Base-by-base conservation (phyloP, 345 rosid genomes). In the Pugionium dolabratum region DNA sequence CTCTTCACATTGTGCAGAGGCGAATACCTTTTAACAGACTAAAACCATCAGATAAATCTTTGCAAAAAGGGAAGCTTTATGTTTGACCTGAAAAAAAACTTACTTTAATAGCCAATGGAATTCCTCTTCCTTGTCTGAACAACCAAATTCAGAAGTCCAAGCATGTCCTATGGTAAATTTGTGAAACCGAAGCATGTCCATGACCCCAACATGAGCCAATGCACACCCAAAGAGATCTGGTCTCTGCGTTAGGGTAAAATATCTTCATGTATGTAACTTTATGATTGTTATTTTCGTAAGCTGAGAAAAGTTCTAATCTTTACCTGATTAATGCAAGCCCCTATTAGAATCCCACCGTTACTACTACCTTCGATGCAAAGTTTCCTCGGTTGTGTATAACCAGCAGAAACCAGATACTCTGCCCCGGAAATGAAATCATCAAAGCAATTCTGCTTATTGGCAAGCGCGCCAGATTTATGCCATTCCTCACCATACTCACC, bases 201-300 rank as follows among this genome's bases (percentile, higher is more conserved):
- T 94, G 33, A 94, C 99, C 41, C 99, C 99, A 31, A 94, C 99
- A 75, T 88, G 95, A 63, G 97, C 96, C 84, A 94, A 75, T 49
- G 96, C 99, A 76, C 99, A 94, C 25, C 99, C 97, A 57, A 88
- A 94, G 46, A 94, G 96, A 63, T 94, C 99, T 7, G 97, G 99
- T 79, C 96, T 87, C 99, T 93, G 85, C 62, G 50, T 51, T 32
- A 2, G 18, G 39, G 36, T 9, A 40, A 63, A 40, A 1, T 4
- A 39, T 5, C 6, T 58, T 45, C 50, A 67, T 47, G 25, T 53
- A 67, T 47, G 25, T 50, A 35, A 49, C 50, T 52, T 28, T 62
- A 9, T 29, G 52, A 40, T 34, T 34, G 63, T 29, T 45, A 4
- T 45, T 2, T 31, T 29, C 28, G 40, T 10, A 59, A 25, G 39